Percentiles rank a stretch among this genome's conserved stretches.
Evolutionary conservation across 306 rosid genomes (phyloP).

Genomic region (Cucumis hystrix): DNA sequence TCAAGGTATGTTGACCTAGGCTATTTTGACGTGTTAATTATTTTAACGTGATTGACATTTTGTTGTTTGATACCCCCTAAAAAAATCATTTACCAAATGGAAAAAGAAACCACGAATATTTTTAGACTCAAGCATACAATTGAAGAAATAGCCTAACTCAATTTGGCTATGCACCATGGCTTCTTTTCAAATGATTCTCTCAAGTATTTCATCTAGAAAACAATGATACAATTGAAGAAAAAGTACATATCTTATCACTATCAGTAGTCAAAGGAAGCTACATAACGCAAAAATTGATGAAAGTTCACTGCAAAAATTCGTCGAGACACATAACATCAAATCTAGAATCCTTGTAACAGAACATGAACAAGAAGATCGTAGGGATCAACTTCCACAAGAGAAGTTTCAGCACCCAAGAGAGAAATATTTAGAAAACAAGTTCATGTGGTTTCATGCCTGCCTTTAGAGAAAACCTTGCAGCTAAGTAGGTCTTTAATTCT

Average conservation of each 20-base stretch:
- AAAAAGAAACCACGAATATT: background rate
- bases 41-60: too few relatives aligned
- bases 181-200: background rate
- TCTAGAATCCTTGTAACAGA: background rate
- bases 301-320: background rate
- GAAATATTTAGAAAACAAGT: slow-evolving; percentile 35
- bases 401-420: background rate
- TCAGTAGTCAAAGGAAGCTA: background rate
- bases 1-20: too few relatives aligned
- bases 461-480: slow-evolving; percentile 64
- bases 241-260: background rate
- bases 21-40: too few relatives aligned
- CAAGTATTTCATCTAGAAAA: background rate
- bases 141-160: too few relatives aligned
- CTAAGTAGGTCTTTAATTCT: slow-evolving; percentile 59
- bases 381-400: background rate
- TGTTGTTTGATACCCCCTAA: too few relatives aligned
- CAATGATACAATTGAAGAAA: background rate
- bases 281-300: background rate
- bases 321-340: background rate
- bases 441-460: slow-evolving; percentile 78
- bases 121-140: background rate
- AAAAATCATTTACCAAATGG: background rate
- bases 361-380: background rate
- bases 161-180: background rate